Conservation (phyloP, 1,284 basidiomycete species). For the Malassezia dermatis region DNA sequence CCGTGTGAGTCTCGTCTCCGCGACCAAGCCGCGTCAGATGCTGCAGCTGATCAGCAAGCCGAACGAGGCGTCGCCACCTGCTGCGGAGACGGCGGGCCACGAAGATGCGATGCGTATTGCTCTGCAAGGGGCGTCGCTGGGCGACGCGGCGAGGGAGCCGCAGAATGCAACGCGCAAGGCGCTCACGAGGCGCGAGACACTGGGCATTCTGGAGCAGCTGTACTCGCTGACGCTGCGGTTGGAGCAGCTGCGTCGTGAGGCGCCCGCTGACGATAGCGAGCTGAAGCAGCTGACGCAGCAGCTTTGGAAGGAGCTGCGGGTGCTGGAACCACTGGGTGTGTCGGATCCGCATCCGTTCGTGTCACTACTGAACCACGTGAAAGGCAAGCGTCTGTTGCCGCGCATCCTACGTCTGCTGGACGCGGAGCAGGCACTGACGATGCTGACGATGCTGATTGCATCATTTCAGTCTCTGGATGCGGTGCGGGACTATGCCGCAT, state of each 20-base stretch:
- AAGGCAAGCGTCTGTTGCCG: slow-evolving; percentile 85
- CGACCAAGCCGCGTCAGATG: slow-evolving; percentile 85
- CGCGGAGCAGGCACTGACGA: slow-evolving; percentile 67
- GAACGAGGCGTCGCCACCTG: slow-evolving; percentile 11
- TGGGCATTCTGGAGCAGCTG: slow-evolving; percentile 70
- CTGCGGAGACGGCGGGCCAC: neutral
- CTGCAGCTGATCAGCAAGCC: slow-evolving; percentile 63
- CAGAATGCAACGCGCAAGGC: slow-evolving; percentile 50
- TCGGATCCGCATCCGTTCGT: slow-evolving; percentile 97
- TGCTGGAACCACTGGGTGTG: slow-evolving; percentile 81
- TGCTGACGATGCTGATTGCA: slow-evolving; percentile 82
- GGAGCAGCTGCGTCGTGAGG: slow-evolving; percentile 73
- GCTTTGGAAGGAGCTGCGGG: slow-evolving; percentile 71
- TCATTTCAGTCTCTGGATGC: slow-evolving; percentile 81
- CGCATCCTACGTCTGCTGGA: slow-evolving; percentile 77
- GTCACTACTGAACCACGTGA: slow-evolving; percentile 72
- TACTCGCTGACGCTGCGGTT: slow-evolving; percentile 75
- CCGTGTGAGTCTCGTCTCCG: slow-evolving; percentile 77
- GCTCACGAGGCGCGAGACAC: slow-evolving; percentile 65
- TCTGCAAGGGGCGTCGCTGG: slow-evolving; percentile 33
- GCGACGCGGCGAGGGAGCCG: slow-evolving; percentile 57
- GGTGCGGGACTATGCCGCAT: slow-evolving; percentile 20
- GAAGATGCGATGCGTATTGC: slow-evolving; percentile 38
- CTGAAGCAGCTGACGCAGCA: slow-evolving; percentile 23
- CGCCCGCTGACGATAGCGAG: slow-evolving; percentile 51